phyloP scores from a whole-genome alignment of 1,139 yeast species.

The Saccharomycopsis crataegensis region DNA sequence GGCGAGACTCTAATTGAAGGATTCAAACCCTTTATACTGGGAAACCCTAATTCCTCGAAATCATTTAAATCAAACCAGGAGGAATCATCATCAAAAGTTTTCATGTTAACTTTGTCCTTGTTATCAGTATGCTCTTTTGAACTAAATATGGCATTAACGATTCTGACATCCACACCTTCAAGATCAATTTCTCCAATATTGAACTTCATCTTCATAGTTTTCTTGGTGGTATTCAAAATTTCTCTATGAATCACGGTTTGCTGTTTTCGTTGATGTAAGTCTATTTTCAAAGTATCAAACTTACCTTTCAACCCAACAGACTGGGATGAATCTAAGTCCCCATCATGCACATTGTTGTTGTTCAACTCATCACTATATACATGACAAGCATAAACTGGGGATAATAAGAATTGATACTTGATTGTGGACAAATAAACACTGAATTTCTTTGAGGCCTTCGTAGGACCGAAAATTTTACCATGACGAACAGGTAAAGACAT shows the following conservation, averaged over 20 bases:
- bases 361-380: slow-evolving; percentile 47
- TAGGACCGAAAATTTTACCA: slow-evolving; percentile 56
- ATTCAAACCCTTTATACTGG: slow-evolving; percentile 31
- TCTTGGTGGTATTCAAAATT: slow-evolving; percentile 48
- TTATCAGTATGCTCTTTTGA: slow-evolving; percentile 39
- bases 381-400: slow-evolving; percentile 68
- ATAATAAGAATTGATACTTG: slow-evolving; percentile 62
- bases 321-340: slow-evolving; percentile 26
- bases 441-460: slow-evolving; percentile 43
- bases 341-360: neutral
- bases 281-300: slow-evolving; percentile 55
- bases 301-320: slow-evolving; percentile 62
- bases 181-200: slow-evolving; percentile 66
- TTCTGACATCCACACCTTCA: slow-evolving; percentile 62
- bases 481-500: slow-evolving; percentile 67
- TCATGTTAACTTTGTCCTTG: slow-evolving; percentile 23
- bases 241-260: slow-evolving; percentile 51
- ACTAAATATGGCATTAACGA: slow-evolving; percentile 57
- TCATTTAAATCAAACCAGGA: slow-evolving; percentile 81
- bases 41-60: slow-evolving; percentile 58
- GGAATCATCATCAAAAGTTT: slow-evolving; percentile 34
- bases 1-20: slow-evolving; percentile 60
- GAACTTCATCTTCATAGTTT: slow-evolving; percentile 55
- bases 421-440: slow-evolving; percentile 70
- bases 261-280: slow-evolving; percentile 74